Evolutionary conservation across 2,329 filamentous ascomycete species (phyloP).

Genomic region (Pochonia chlamydosporia): DNA sequence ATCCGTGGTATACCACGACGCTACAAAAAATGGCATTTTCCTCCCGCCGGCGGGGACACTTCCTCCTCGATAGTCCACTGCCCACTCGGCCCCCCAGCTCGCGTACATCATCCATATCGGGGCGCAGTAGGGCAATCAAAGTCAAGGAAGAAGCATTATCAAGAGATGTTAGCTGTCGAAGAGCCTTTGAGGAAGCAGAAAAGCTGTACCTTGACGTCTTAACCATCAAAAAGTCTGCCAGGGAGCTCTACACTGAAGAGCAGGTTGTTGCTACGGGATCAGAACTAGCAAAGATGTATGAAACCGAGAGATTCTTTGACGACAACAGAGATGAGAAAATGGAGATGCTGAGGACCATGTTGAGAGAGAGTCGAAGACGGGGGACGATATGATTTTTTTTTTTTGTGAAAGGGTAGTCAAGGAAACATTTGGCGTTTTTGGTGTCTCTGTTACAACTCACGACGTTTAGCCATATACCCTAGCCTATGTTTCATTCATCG

Average conservation of each 20-base stretch:
- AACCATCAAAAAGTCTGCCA: slow-evolving; percentile 15
- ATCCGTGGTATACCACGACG: slow-evolving; percentile 17
- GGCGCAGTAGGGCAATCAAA: neutral
- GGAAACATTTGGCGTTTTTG: neutral
- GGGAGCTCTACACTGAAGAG: slow-evolving; percentile 16
- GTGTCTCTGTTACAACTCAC: neutral
- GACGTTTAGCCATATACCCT: neutral
- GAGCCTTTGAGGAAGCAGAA: slow-evolving; percentile 18
- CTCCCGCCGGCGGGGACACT: slow-evolving; percentile 4
- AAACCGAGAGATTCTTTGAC: slow-evolving; percentile 20
- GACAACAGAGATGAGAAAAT: slow-evolving; percentile 14
- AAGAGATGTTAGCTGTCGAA: slow-evolving; percentile 8
- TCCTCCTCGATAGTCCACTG: neutral
- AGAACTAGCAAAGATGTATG: slow-evolving; percentile 22
- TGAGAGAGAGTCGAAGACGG: slow-evolving; percentile 12
- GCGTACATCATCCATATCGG: neutral
- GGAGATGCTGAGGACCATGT: neutral
- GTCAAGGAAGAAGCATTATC: slow-evolving; percentile 7
- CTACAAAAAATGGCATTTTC: slow-evolving; percentile 18
- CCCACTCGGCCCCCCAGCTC: slow-evolving; percentile 2
- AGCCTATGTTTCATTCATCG: neutral
- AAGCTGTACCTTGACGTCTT: slow-evolving; percentile 19
- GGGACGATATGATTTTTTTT: slow-evolving; percentile 6
- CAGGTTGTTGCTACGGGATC: slow-evolving; percentile 16
- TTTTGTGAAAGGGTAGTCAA: neutral